Percentiles rank a stretch among this genome's conserved stretches.
Conservation (phyloP, 2,329 filamentous ascomycete species). For the Xylaria arbuscula region DNA sequence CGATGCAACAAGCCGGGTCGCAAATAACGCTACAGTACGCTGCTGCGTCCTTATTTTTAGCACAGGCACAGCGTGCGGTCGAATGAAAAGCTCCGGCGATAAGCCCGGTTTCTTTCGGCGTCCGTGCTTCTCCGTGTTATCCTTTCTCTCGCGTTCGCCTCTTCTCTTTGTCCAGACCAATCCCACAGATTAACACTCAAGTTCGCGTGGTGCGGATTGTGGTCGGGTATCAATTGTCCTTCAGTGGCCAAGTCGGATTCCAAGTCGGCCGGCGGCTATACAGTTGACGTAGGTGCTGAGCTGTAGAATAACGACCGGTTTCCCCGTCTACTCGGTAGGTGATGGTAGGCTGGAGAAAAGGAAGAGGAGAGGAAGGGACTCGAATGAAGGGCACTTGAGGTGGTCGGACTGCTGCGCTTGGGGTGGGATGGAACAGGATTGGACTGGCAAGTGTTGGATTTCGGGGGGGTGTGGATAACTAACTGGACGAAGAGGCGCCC, state of each 20-base stretch:
- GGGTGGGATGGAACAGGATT: slow-evolving; percentile 36
- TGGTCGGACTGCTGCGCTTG: slow-evolving; percentile 33
- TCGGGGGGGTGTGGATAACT: slow-evolving; percentile 33
- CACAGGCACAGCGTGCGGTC: slow-evolving; percentile 18
- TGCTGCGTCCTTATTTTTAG: slow-evolving; percentile 27
- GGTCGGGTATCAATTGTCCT: slow-evolving; percentile 32
- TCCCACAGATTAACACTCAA: slow-evolving; percentile 31
- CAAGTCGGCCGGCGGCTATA: slow-evolving; percentile 25
- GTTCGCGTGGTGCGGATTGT: slow-evolving; percentile 23
- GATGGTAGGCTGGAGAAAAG: slow-evolving; percentile 23
- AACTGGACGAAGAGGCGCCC: slow-evolving; percentile 20
- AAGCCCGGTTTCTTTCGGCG: slow-evolving; percentile 31
- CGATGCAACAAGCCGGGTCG: slow-evolving; percentile 41
- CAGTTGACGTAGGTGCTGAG: slow-evolving; percentile 13
- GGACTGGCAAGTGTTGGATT: slow-evolving; percentile 33
- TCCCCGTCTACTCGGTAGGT: slow-evolving; percentile 30
- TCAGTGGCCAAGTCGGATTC: slow-evolving; percentile 17
- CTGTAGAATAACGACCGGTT: slow-evolving; percentile 18
- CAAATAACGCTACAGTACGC: slow-evolving; percentile 28
- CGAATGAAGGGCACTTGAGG: slow-evolving; percentile 26
- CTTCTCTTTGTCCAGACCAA: slow-evolving; percentile 36
- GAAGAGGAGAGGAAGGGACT: slow-evolving; percentile 31
- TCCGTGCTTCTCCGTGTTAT: slow-evolving; percentile 16
- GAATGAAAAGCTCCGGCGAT: slow-evolving; percentile 22
- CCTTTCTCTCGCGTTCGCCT: slow-evolving; percentile 38